Conservation (phyloP, 768 basidiomycete species). For the Russula lepida region DNA sequence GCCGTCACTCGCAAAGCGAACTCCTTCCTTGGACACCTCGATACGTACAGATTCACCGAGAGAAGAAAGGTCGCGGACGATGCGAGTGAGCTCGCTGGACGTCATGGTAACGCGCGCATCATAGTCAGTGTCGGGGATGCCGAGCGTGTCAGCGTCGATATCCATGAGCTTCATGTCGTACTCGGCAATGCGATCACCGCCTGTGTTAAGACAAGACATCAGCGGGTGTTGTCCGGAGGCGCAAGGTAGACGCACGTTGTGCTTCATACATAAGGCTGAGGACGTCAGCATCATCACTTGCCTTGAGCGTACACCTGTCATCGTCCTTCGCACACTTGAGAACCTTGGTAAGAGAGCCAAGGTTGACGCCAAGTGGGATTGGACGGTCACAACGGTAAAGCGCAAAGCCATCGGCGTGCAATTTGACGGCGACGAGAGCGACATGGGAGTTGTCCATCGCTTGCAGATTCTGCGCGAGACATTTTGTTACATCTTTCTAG, state of each 20-base stretch:
- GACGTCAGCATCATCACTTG: conserved; percentile 82
- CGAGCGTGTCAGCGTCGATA: conserved; percentile 90
- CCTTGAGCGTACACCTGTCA: conserved; percentile 85
- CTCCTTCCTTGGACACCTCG: conserved; percentile 92
- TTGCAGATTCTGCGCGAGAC: conserved; percentile 56
- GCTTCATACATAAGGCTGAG: conserved; percentile 88
- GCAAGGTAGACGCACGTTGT: conserved; percentile 48
- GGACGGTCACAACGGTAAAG: conserved; percentile 91
- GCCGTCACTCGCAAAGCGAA: conserved; percentile 86
- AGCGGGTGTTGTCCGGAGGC: background rate
- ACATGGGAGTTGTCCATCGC: conserved; percentile 99
- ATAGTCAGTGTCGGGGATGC: conserved; percentile 96
- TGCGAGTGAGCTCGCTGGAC: conserved; percentile 79
- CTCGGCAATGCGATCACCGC: conserved; percentile 87
- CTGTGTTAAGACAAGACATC: conserved; percentile 32
- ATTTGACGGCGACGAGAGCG: conserved; percentile 84
- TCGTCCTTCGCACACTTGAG: conserved; percentile 97
- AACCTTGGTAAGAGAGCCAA: conserved; percentile 86
- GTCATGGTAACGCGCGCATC: conserved; percentile 88
- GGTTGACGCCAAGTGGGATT: conserved; percentile 84
- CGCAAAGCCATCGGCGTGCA: conserved; percentile 73
- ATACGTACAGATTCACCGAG: conserved; percentile 94
- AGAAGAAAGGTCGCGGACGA: conserved; percentile 83
- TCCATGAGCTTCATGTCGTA: conserved; percentile 99
- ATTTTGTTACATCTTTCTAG: background rate